Percentiles rank a stretch among this genome's conserved stretches.
Conservation (phyloP, 768 basidiomycete species). For the Termitomyces sp. region DNA sequence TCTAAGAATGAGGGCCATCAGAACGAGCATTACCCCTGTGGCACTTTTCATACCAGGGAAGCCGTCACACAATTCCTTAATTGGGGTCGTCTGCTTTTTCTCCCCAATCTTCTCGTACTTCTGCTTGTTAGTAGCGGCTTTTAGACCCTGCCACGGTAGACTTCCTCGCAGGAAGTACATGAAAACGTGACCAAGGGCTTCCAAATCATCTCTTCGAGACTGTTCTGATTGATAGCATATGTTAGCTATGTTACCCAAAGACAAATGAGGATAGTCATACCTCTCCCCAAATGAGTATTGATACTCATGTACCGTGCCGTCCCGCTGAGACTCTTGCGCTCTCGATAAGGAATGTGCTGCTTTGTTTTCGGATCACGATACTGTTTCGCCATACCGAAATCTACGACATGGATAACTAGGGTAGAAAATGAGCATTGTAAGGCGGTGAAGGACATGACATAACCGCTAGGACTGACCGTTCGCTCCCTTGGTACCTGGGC, state of each 20-base stretch:
- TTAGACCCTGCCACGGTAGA: slow-evolving; percentile 97
- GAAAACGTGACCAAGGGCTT: slow-evolving; percentile 99
- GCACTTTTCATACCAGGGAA: slow-evolving; percentile 67
- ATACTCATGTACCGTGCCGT: slow-evolving; percentile 99
- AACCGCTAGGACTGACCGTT: slow-evolving; percentile 50
- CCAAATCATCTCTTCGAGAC: slow-evolving; percentile 93
- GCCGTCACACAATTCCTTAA: slow-evolving; percentile 94
- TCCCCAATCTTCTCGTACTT: slow-evolving; percentile 99
- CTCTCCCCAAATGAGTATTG: slow-evolving; percentile 96
- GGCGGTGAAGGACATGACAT: not conserved
- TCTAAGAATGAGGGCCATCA: slow-evolving; percentile 41
- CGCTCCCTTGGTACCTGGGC: slow-evolving; percentile 84
- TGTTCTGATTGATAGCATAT: slow-evolving; percentile 48
- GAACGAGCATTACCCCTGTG: slow-evolving; percentile 2
- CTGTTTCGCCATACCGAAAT: slow-evolving; percentile 99
- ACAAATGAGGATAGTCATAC: slow-evolving; percentile 34
- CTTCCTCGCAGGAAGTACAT: slow-evolving; percentile 99
- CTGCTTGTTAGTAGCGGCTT: slow-evolving; percentile 99
- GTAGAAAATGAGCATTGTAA: slow-evolving; percentile 5
- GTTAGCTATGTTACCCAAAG: slow-evolving; percentile 4
- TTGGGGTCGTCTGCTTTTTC: slow-evolving; percentile 98
- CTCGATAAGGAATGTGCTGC: slow-evolving; percentile 98
- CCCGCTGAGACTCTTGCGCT: slow-evolving; percentile 94
- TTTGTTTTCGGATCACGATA: slow-evolving; percentile 99
- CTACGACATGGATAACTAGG: slow-evolving; percentile 89